Conservation (phyloP, 1,139 yeast genomes). For the Yamadazyma friedrichii region DNA sequence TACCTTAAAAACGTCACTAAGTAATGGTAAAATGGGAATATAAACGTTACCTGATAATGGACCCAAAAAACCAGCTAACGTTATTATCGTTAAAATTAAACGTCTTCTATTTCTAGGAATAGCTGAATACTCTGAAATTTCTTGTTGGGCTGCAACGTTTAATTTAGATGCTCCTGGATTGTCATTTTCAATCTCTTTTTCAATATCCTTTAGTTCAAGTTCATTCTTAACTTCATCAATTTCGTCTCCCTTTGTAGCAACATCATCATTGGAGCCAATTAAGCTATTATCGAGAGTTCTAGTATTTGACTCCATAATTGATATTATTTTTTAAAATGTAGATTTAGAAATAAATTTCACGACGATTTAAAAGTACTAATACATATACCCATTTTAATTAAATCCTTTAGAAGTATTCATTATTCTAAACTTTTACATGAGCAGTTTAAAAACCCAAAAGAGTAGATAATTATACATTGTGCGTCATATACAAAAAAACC, state of each 20-base stretch:
- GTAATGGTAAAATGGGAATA: slow-evolving; percentile 52
- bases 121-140: slow-evolving; percentile 9
- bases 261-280: no score
- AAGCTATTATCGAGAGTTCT: no score
- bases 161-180: no score
- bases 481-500: background rate
- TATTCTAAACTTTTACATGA: background rate
- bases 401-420: no score
- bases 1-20: slow-evolving; percentile 40
- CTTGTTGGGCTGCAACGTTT: no score
- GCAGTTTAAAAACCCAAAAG: background rate
- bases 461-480: background rate
- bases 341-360: background rate
- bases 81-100: slow-evolving; percentile 34
- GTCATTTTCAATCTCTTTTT: no score
- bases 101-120: slow-evolving; percentile 16
- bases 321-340: background rate
- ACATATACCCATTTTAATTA: background rate
- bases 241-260: no score
- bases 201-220: no score
- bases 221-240: no score
- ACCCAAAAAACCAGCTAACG: slow-evolving; percentile 55
- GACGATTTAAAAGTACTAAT: no score
- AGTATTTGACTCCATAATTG: background rate
- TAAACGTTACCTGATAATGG: slow-evolving; percentile 62